Percentiles rank a stretch among this genome's conserved stretches.
phyloP scores from a whole-genome alignment of 2,329 filamentous ascomycete genomes.

The Fusarium sp. region DNA sequence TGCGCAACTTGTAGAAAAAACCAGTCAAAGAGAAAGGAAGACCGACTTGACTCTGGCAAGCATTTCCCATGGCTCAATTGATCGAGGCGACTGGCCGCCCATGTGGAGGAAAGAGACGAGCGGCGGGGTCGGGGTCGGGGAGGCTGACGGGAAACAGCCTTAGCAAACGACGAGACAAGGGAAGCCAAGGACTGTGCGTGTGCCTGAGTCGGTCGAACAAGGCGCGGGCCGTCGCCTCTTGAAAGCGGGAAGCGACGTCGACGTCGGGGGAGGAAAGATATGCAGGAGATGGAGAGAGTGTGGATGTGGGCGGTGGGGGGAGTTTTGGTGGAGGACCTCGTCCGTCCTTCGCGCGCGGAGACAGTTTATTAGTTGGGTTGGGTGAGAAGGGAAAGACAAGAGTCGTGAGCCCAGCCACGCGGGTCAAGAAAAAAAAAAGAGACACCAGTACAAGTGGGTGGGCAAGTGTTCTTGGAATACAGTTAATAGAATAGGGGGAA shows the following conservation, averaged over 20 bases:
- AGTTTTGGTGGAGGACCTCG: constrained; percentile 36
- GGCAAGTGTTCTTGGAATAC: no score
- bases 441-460: no score
- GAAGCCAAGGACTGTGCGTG: constrained; percentile 20
- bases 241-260: constrained; percentile 25
- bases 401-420: constrained; percentile 9
- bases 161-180: constrained; percentile 11
- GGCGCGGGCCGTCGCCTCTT: constrained; percentile 37
- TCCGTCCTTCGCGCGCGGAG: constrained; percentile 23
- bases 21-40: constrained; percentile 27
- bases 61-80: constrained; percentile 59
- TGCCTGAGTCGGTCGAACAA: constrained; percentile 24
- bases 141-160: constrained; percentile 37
- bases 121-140: constrained; percentile 28
- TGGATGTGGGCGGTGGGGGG: constrained; percentile 42
- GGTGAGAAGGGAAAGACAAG: not conserved
- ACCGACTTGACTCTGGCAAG: constrained; percentile 56
- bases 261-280: constrained; percentile 33
- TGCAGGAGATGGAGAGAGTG: constrained; percentile 38
- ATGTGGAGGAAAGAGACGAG: constrained; percentile 48
- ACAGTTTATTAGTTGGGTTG: constrained; percentile 20
- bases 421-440: no score
- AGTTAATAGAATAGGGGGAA: no score
- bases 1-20: constrained; percentile 13
- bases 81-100: constrained; percentile 53